Percentiles rank a stretch among this genome's conserved stretches.
phyloP scores from a whole-genome alignment of 164 flowering plant species.

The Paratinospora sagittata region DNA sequence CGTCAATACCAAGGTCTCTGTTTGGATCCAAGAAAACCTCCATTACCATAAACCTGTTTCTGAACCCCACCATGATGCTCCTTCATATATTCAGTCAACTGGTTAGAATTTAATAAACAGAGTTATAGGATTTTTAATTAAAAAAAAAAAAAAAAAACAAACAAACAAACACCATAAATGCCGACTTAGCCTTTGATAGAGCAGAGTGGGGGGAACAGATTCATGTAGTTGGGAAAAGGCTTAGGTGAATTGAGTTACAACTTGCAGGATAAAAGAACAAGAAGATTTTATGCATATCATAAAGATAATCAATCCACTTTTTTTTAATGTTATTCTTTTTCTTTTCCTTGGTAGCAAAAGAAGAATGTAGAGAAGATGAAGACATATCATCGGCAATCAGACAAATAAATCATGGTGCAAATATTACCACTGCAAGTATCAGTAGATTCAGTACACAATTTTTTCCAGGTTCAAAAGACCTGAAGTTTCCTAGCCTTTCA shows the following conservation, averaged over 20 bases:
- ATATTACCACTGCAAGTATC: neutral
- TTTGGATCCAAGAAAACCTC: conserved; percentile 75
- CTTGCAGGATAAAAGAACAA: no score
- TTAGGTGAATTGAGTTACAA: no score
- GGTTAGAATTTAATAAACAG: neutral
- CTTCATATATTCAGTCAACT: conserved; percentile 3
- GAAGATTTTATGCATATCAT: neutral
- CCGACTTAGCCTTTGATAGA: no score
- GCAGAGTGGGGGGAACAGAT: no score
- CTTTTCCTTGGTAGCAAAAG: neutral
- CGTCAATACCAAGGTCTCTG: conserved; percentile 41
- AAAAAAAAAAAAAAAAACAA: neutral
- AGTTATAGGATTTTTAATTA: no score
- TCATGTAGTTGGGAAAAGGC: no score
- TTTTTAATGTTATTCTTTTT: neutral
- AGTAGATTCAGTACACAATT: neutral
- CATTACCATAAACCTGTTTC: conserved; percentile 84
- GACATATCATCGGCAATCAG: neutral
- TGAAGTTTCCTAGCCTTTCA: neutral
- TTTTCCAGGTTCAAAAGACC: no score
- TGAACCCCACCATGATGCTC: conserved; percentile 66
- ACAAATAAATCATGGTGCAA: neutral
- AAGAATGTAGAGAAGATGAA: neutral
- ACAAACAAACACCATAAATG: no score
- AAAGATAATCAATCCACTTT: no score